Percentiles rank a stretch among this genome's conserved stretches.
phyloP scores from a whole-genome alignment of 2,329 filamentous ascomycete species.

The Sporothrix brasiliensis region DNA sequence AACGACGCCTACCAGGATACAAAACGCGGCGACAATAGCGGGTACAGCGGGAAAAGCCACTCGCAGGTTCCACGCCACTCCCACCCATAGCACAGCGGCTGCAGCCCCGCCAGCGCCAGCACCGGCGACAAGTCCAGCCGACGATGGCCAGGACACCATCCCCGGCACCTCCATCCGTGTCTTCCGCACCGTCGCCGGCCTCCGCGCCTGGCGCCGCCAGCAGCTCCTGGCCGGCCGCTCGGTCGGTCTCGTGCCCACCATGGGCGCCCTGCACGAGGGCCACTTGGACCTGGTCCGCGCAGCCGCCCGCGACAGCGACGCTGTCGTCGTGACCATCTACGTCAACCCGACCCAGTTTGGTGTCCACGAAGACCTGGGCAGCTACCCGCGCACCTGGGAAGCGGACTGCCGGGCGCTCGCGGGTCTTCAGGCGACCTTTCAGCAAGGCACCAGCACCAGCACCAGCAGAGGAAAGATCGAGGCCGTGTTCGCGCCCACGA shows the following conservation, averaged over 20 bases:
- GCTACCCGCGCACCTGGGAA: constrained; percentile 90
- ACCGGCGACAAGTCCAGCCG: constrained; percentile 40
- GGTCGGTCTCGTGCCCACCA: constrained; percentile 90
- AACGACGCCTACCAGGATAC: too few species aligned
- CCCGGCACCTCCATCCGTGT: constrained; percentile 66
- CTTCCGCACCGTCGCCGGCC: constrained; percentile 71
- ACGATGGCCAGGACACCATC: constrained; percentile 49
- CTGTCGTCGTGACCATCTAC: constrained; percentile 89
- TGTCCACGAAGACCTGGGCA: constrained; percentile 79
- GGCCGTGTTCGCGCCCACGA: constrained; percentile 82
- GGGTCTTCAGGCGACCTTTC: constrained; percentile 64
- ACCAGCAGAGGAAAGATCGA: constrained; percentile 42
- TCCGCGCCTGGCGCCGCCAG: constrained; percentile 70
- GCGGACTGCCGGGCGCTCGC: constrained; percentile 70
- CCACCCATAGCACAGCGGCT: neutral
- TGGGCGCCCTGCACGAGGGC: constrained; percentile 94
- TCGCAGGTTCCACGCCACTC: neutral
- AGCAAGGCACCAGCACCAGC: too few species aligned
- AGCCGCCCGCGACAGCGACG: constrained; percentile 80
- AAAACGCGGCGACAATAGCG: neutral
- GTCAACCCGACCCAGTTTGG: constrained; percentile 98
- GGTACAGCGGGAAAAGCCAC: too few species aligned
- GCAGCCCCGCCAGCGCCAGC: constrained; percentile 40
- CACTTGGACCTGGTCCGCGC: constrained; percentile 83
- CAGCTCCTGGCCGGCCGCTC: constrained; percentile 68